These are phyloP conservation scores for Cynanchum wilfordii DNA, from an alignment of 257 asterid genomes.

Conservation along the genomic window DNA sequence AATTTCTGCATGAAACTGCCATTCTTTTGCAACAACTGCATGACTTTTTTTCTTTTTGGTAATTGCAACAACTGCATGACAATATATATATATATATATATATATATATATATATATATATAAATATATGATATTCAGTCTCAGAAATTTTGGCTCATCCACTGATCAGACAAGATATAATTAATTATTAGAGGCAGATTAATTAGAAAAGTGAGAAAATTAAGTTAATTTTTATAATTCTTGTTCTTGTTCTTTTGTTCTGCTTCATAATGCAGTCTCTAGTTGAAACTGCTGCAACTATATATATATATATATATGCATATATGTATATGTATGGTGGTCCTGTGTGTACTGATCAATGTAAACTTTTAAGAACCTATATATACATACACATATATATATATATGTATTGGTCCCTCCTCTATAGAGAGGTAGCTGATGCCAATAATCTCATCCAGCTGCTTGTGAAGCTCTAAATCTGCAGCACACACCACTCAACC, in stretches of 20 bases:
- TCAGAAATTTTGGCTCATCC: too few species aligned
- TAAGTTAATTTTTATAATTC: neutral
- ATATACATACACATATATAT: neutral
- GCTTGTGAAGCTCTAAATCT: constrained; percentile 12
- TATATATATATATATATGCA: too few species aligned
- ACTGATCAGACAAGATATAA: too few species aligned
- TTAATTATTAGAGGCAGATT: too few species aligned
- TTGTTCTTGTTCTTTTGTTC: too few species aligned
- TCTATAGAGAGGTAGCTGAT: constrained; percentile 35
- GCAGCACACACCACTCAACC: constrained; percentile 27
- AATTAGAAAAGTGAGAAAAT: neutral
- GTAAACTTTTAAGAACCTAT: constrained; percentile 58
- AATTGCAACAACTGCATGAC: too few species aligned
- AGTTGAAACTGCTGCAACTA: constrained; percentile 20
- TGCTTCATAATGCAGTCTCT: constrained; percentile 31
- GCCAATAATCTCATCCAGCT: constrained; percentile 42
- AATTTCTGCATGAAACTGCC: too few species aligned
- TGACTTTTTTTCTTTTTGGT: too few species aligned
- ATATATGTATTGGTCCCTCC: constrained; percentile 52
- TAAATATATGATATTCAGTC: too few species aligned
- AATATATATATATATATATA: too few species aligned
- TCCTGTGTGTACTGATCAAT: constrained; percentile 45
- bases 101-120: too few species aligned
- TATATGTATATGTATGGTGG: constrained; percentile 30
- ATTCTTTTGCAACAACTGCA: too few species aligned